Evolutionary conservation across 2,329 filamentous ascomycete species (phyloP), one percentile per base, ranked within the genome.

Genomic region (Verticillium albo-atrum): DNA sequence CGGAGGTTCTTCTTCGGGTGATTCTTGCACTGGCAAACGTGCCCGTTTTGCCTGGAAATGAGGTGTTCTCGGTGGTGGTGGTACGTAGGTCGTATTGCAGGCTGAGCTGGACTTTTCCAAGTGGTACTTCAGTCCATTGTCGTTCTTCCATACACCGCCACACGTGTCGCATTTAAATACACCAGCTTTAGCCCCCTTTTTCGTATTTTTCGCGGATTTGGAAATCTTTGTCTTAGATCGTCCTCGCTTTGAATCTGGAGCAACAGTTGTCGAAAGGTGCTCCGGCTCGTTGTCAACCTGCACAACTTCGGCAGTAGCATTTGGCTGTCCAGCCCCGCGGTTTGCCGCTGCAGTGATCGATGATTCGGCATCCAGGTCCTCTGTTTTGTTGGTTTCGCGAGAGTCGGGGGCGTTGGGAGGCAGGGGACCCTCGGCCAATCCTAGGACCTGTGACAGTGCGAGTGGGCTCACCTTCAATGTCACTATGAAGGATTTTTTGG

Each of bases 61-160:
- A 20, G 25, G 17, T 20, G 25, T 25, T 17, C 34, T 57, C 17
- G 57, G 57, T 10, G 68, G 54, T 10, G 68, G 65, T 26, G 74
- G 69, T 17, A 75, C 68, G 54, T 74, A 81, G 58, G 69, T 67
- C 2, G 82, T 78, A 63, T 87, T 87, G 66, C 84, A 87, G 15
- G 75, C 25, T 3, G 80, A 80, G 60, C 74, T 74, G 1, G 83
- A 82, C 64, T 85, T 86, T 34, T 79, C 79, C 15, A 81, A 70
- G 62, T 87, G 84, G 65, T 87, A 87, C 56, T 84, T 82, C 17
- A 86, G 72, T 0, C 84, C 84, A 53, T 83, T 73, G 34, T 81
- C 75, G 56, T 86, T 86, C 68, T 85, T 85, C 82, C 83, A 87
- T 12, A 70, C 72, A 3, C 77, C 78, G 10, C 78, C 78, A 60